phyloP scores from a whole-genome alignment of 2,329 filamentous ascomycete species.

The Aspergillus chevalieri region DNA sequence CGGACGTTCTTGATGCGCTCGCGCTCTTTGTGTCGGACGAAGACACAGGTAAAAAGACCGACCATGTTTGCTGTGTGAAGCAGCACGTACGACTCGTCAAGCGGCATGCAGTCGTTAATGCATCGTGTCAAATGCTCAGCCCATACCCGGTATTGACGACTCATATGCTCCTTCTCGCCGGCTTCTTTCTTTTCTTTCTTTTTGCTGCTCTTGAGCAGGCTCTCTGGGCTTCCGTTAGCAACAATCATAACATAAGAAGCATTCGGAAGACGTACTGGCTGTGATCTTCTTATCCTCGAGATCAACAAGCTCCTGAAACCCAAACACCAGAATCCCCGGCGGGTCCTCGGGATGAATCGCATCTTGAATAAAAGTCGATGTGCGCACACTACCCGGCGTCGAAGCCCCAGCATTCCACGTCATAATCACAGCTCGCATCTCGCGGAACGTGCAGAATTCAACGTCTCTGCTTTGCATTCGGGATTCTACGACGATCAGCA shows the following conservation, averaged over 20 bases:
- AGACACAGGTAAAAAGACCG: conserved; percentile 91
- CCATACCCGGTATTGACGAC: conserved; percentile 95
- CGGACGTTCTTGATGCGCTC: conserved; percentile 70
- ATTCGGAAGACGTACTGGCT: conserved; percentile 56
- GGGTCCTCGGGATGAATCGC: conserved; percentile 69
- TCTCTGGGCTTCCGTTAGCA: conserved; percentile 49
- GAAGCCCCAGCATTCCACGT: conserved; percentile 98
- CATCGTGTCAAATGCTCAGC: conserved; percentile 77
- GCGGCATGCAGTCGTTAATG: conserved; percentile 76
- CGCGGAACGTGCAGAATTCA: conserved; percentile 78
- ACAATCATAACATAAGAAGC: background rate
- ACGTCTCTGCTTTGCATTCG: conserved; percentile 79
- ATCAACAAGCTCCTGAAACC: conserved; percentile 97
- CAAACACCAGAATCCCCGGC: conserved; percentile 89
- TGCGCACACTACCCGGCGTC: conserved; percentile 76
- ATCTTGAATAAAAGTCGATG: conserved; percentile 73
- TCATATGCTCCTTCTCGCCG: conserved; percentile 77
- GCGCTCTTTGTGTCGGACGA: conserved; percentile 75
- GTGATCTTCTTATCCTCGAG: conserved; percentile 96
- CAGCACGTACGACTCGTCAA: conserved; percentile 71
- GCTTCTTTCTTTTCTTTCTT: conserved; percentile 87
- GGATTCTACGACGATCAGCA: conserved; percentile 49
- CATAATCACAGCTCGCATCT: conserved; percentile 72
- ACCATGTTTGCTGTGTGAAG: conserved; percentile 87
- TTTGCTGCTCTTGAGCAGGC: conserved; percentile 70